phyloP scores from a whole-genome alignment of 352 stramenopile genomes.

The Phytophthora meadii region DNA sequence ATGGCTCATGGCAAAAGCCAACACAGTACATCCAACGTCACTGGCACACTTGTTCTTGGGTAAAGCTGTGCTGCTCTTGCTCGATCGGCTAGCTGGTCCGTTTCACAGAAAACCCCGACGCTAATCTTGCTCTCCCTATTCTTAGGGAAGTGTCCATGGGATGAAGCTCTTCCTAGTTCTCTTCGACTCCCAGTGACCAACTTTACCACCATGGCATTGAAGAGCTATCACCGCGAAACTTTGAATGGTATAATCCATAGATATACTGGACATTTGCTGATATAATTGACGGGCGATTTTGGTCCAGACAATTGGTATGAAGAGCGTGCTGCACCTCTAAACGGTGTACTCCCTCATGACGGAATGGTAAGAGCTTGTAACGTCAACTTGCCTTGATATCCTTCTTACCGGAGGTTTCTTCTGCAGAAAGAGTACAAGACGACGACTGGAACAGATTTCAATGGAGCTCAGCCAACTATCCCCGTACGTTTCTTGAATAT shows the following conservation, averaged over 20 bases:
- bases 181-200: conserved; percentile 6
- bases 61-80: conserved; percentile 1
- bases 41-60: conserved; percentile 1
- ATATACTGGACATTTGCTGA: background rate
- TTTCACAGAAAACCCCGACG: conserved; percentile 21
- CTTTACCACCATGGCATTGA: conserved; percentile 62
- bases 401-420: background rate
- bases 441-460: conserved; percentile 60
- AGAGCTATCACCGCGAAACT: conserved; percentile 83
- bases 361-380: conserved; percentile 43
- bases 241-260: conserved; percentile 56
- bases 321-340: conserved; percentile 66
- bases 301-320: conserved; percentile 86
- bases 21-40: conserved; percentile 3
- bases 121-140: conserved; percentile 38
- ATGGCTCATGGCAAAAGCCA: conserved; percentile 65
- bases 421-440: conserved; percentile 73
- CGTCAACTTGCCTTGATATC: background rate
- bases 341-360: conserved; percentile 72
- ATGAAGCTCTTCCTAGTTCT: conserved; percentile 7
- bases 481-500: conserved; percentile 33
- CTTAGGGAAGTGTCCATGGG: conserved; percentile 17
- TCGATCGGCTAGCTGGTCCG: conserved; percentile 22
- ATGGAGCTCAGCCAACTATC: conserved; percentile 36
- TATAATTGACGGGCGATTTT: background rate